Evolutionary conservation across 371 early-diverging fungal genomes (phyloP).

Genomic region (Cokeromyces recurvatus): DNA sequence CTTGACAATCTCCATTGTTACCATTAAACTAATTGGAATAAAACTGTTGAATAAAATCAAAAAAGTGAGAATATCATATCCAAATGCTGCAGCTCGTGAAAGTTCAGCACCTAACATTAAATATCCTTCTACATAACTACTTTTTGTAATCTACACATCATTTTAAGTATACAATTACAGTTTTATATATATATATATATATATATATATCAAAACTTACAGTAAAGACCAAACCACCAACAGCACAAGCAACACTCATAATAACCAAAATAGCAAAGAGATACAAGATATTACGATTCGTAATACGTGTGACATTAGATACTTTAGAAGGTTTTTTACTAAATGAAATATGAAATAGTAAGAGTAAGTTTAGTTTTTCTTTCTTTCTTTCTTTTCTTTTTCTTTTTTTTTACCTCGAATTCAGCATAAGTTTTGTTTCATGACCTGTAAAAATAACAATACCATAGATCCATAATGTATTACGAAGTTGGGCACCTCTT

Average conservation of each 20-base stretch:
- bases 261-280: constrained; percentile 82
- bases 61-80: constrained; percentile 79
- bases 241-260: constrained; percentile 83
- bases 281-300: constrained; percentile 90
- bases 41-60: constrained; percentile 88
- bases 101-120: constrained; percentile 14
- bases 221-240: constrained; percentile 63
- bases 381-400: no score
- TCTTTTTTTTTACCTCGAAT: constrained; percentile 53
- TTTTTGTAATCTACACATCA: constrained; percentile 28
- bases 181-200: not conserved
- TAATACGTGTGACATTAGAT: constrained; percentile 77
- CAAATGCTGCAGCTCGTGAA: constrained; percentile 45
- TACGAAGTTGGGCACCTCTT: constrained; percentile 80
- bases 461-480: constrained; percentile 85
- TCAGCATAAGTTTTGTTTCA: constrained; percentile 87
- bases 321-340: constrained; percentile 50
- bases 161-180: not conserved
- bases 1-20: constrained; percentile 91
- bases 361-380: no score
- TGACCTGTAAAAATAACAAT: constrained; percentile 87
- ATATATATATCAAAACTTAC: constrained; percentile 16
- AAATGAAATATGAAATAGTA: not conserved
- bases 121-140: constrained; percentile 33
- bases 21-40: constrained; percentile 89